A percentile compares a stretch with the other conserved stretches of the same genome.
Evolutionary conservation across 805 yeast species (phyloP).

Genomic region (Saccharomycopsis selenospora): DNA sequence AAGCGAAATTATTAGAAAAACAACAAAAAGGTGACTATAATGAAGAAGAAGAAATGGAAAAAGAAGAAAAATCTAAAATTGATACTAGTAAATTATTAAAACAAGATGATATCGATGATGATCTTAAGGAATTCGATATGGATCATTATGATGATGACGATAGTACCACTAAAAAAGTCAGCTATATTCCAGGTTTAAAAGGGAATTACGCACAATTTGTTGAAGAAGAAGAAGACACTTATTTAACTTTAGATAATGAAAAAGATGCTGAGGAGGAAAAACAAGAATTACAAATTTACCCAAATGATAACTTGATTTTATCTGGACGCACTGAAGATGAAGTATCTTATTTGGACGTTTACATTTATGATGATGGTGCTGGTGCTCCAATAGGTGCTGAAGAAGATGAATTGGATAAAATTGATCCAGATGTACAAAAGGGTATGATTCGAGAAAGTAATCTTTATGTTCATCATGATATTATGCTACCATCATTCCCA

Average conservation of each 20-base stretch:
- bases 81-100: conserved; percentile 32
- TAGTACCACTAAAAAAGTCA: conserved; percentile 48
- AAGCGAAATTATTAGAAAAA: conserved; percentile 33
- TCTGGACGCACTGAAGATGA: conserved; percentile 97
- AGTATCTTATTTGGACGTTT: conserved; percentile 83
- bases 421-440: conserved; percentile 38
- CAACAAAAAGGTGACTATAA: conserved; percentile 26
- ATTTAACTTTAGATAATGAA: conserved; percentile 46
- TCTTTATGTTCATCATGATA: conserved; percentile 89
- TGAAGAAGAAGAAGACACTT: conserved; percentile 48
- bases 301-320: conserved; percentile 82
- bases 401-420: conserved; percentile 57
- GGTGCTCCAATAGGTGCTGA: conserved; percentile 65
- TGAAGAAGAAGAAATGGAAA: conserved; percentile 26
- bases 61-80: conserved; percentile 17
- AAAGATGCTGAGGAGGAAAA: conserved; percentile 69
- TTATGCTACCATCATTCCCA: conserved; percentile 96
- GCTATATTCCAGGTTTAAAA: conserved; percentile 68
- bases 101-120: conserved; percentile 68
- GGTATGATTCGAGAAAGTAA: conserved; percentile 68
- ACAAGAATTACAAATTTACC: conserved; percentile 76
- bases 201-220: conserved; percentile 40
- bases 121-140: conserved; percentile 78
- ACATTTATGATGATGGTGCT: conserved; percentile 90
- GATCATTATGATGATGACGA: conserved; percentile 76